A percentile compares a stretch with the other conserved stretches of the same genome.
phyloP scores from a whole-genome alignment of 1,139 yeast species.

The Scheffersomyces titani region DNA sequence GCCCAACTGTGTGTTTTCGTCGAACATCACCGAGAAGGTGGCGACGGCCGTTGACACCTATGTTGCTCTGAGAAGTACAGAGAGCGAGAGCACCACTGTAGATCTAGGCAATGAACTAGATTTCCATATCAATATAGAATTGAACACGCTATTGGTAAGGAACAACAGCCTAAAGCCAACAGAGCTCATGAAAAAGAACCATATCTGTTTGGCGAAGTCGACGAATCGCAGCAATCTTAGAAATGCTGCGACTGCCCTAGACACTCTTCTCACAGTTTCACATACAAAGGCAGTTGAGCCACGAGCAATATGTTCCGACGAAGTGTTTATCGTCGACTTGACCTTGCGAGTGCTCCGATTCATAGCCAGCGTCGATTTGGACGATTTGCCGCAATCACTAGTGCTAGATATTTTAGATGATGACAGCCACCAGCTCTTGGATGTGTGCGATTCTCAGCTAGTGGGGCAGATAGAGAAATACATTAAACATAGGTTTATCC shows the following conservation, averaged over 20 bases:
- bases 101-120: constrained; percentile 7
- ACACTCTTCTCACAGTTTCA: constrained; percentile 6
- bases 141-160: constrained; percentile 36
- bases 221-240: constrained; percentile 7
- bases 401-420: constrained; percentile 32
- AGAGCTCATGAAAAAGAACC: constrained; percentile 34
- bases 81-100: not conserved
- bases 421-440: constrained; percentile 30
- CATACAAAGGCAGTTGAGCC: constrained; percentile 4
- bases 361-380: constrained; percentile 7
- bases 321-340: constrained; percentile 37
- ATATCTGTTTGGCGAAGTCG: constrained; percentile 34
- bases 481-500: constrained; percentile 18
- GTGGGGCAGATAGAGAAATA: constrained; percentile 30
- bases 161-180: constrained; percentile 31
- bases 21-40: constrained; percentile 33
- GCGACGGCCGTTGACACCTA: constrained; percentile 7
- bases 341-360: constrained; percentile 22
- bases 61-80: constrained; percentile 1
- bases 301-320: constrained; percentile 13
- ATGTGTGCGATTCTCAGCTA: constrained; percentile 31
- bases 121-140: constrained; percentile 36
- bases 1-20: constrained; percentile 44
- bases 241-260: constrained; percentile 7
- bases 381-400: constrained; percentile 8